Base-by-base conservation (phyloP, 2,329 filamentous ascomycete species). In the Didymella segeticola region DNA sequence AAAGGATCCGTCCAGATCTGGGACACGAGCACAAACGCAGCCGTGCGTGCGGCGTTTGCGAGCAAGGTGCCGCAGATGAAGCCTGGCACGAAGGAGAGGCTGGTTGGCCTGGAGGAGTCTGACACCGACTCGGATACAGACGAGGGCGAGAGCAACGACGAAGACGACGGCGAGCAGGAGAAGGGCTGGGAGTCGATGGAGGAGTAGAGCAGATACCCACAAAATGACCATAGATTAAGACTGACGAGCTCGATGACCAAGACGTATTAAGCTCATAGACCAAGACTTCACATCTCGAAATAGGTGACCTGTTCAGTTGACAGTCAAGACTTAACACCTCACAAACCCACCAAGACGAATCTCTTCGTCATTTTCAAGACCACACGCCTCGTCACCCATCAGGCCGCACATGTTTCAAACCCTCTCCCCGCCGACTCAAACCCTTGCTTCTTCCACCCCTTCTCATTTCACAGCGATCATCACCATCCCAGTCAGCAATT, bases 21-120 rank as follows among this genome's bases (percentile, higher is more conserved):
- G 95, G 93, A 98, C 76, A 97, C 95, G 19, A 88, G 91, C 74
- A 99, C 95, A 52, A 99, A 99, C 73, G 86, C 85, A 12, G 89
- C 89, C 22, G 91, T 99, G 26, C 86, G 95, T 53, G 84, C 89
- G 59, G 88, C 89, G 1, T 99, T 99, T 78, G 91, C 89, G 29
- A 85, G 80, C 67, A 87, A 86, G 53, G 82, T 93, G 52, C 71
- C 85, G 29, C 78, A 81, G 57, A 77, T 81, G 6, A 85, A 85
- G 42, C 86, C 81, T 14, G 84, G 86, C 39, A 85, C 87, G 20
- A 79, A 83, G 71, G 93, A 99, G 76, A 85, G 90, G 52, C 79
- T 95, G 41, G 85, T 98, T 5, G 89, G 88, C 1, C 81, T 96
- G 41, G 82, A 84, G 29, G 83, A 87, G 38, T 78, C 81, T 60